Percentiles rank a stretch among this genome's conserved stretches.
These are phyloP conservation scores for Pseudoscleropodium purum DNA, from an alignment of 225 moss, liverwort and hornwort genomes.

Conservation along the genomic window DNA sequence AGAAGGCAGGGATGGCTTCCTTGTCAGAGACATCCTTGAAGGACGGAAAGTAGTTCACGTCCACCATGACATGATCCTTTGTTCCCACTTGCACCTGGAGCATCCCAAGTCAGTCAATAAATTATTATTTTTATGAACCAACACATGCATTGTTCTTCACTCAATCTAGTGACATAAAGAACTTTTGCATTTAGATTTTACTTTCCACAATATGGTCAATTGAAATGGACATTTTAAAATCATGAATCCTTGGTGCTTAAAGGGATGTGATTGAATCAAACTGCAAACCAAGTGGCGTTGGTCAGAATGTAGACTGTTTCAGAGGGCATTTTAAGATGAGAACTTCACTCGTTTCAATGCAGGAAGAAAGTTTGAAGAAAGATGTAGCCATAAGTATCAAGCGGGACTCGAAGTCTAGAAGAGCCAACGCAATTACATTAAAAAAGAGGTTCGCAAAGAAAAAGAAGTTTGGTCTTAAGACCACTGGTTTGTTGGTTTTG, in stretches of 20 bases:
- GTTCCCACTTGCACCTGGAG: conserved; percentile 66
- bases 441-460: neutral
- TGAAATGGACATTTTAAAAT: neutral
- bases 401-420: neutral
- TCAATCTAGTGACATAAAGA: neutral
- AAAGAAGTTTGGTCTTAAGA: neutral
- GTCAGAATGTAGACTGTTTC: neutral
- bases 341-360: neutral
- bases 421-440: neutral
- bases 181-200: neutral
- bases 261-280: neutral
- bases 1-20: conserved; percentile 79
- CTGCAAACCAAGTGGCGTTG: neutral
- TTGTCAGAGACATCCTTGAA: conserved; percentile 79
- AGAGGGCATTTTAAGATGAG: neutral
- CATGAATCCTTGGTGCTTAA: neutral
- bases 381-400: neutral
- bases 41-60: conserved; percentile 88
- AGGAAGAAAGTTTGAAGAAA: neutral
- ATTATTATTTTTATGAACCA: neutral
- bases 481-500: neutral
- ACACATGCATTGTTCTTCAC: neutral
- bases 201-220: neutral
- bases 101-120: neutral
- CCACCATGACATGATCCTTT: conserved; percentile 77